A percentile compares a stretch with the other conserved stretches of the same genome.
Evolutionary conservation across 2,329 filamentous ascomycete genomes (phyloP).

Genomic region (Tolypocladium guangdongense): DNA sequence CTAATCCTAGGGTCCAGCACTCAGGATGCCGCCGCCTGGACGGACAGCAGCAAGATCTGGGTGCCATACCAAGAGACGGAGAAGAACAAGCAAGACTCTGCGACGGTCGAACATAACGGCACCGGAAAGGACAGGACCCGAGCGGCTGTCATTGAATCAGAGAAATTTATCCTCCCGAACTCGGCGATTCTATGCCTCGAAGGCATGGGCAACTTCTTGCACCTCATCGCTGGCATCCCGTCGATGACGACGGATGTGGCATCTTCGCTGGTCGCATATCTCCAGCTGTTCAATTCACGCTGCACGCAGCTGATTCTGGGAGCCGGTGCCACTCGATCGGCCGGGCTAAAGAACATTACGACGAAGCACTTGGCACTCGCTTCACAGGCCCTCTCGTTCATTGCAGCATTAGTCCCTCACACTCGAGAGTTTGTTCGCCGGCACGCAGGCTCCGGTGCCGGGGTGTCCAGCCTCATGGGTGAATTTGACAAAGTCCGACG

Average conservation of each 20-base stretch:
- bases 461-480: conserved; percentile 51
- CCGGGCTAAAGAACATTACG: conserved; percentile 90
- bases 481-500: conserved; percentile 86
- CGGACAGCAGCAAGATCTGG: conserved; percentile 48
- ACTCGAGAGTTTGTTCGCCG: conserved; percentile 84
- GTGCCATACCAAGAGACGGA: conserved; percentile 31
- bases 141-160: conserved; percentile 69
- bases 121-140: conserved; percentile 52
- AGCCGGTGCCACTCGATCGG: conserved; percentile 79
- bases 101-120: conserved; percentile 34
- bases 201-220: conserved; percentile 73
- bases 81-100: conserved; percentile 19
- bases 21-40: conserved; percentile 58
- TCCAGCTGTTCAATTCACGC: conserved; percentile 90
- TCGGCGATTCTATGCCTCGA: conserved; percentile 74
- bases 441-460: conserved; percentile 46
- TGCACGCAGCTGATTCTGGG: conserved; percentile 95
- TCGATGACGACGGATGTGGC: conserved; percentile 82
- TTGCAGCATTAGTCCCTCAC: conserved; percentile 78
- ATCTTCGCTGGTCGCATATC: conserved; percentile 66
- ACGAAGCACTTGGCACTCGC: conserved; percentile 91
- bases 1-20: conserved; percentile 61
- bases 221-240: conserved; percentile 73
- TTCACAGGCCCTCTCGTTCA: conserved; percentile 78
- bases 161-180: conserved; percentile 75